Evolutionary conservation across 257 asterid species (phyloP).

Genomic region (Solanum paucissectum): DNA sequence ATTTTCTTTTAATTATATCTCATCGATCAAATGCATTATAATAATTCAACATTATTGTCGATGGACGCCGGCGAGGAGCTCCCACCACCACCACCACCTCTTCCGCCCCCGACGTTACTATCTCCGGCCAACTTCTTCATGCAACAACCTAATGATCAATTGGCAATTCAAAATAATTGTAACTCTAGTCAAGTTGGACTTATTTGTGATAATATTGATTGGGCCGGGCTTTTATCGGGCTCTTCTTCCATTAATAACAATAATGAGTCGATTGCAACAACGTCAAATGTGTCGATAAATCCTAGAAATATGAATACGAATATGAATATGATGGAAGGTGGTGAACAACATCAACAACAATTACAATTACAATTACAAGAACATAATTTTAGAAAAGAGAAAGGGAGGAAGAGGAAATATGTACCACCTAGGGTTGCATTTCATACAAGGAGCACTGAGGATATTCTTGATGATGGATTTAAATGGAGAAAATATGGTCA

Average conservation of each 20-base stretch:
- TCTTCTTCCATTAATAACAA: background rate
- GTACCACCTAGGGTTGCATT: conserved; percentile 75
- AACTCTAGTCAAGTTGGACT: conserved; percentile 14
- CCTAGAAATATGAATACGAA: background rate
- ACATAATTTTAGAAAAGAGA: conserved; percentile 6
- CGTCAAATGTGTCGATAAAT: background rate
- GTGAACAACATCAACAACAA: background rate
- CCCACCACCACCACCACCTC: background rate
- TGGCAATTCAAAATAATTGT: conserved; percentile 33
- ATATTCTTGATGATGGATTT: conserved; percentile 89
- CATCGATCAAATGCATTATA: background rate
- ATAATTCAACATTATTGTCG: background rate
- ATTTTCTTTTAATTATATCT: background rate
- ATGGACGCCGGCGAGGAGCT: conserved; percentile 11
- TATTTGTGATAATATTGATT: conserved; percentile 27
- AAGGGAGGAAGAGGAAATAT: conserved; percentile 40
- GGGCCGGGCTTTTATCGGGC: conserved; percentile 26
- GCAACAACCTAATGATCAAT: background rate
- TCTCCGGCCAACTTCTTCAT: background rate
- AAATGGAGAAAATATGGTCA: conserved; percentile 97
- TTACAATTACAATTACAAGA: background rate
- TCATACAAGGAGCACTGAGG: conserved; percentile 78
- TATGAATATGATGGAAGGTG: conserved; percentile 11
- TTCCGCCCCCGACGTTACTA: background rate
- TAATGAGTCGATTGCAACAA: conserved; percentile 6